Conservation (phyloP, 1,284 basidiomycete genomes). For the Marasmius sp. region DNA sequence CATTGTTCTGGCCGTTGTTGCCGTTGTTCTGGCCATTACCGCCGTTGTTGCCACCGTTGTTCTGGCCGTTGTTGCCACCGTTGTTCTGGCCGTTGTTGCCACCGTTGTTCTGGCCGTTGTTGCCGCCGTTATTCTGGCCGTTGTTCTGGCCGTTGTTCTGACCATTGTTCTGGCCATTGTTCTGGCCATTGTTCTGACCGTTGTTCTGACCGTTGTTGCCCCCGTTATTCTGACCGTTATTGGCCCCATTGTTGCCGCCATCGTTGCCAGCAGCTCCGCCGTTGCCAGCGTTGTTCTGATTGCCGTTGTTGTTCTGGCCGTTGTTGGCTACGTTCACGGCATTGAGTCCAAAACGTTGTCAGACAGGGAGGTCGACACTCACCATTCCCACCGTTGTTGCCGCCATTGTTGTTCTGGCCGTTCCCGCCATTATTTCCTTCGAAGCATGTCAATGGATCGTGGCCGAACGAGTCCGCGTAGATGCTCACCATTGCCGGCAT, state of each 20-base stretch:
- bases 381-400: conserved; percentile 12
- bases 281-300: not conserved
- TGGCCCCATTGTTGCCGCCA: not conserved
- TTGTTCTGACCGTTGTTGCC: not conserved
- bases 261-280: not conserved
- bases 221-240: not conserved
- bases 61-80: not conserved
- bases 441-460: too few relatives aligned
- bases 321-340: not conserved
- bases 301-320: not conserved
- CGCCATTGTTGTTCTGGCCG: conserved; percentile 2
- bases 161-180: too few relatives aligned
- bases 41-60: not conserved
- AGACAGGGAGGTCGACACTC: not conserved
- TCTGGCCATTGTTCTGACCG: not conserved
- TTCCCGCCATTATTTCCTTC: too few relatives aligned
- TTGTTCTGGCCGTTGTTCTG: not conserved
- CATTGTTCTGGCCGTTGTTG: not conserved
- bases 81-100: not conserved
- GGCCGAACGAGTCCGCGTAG: too few relatives aligned
- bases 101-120: not conserved
- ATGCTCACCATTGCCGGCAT: too few relatives aligned
- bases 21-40: not conserved
- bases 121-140: not conserved
- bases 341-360: not conserved